Base-by-base conservation (phyloP, 768 basidiomycete genomes). In the Terana coerulea region DNA sequence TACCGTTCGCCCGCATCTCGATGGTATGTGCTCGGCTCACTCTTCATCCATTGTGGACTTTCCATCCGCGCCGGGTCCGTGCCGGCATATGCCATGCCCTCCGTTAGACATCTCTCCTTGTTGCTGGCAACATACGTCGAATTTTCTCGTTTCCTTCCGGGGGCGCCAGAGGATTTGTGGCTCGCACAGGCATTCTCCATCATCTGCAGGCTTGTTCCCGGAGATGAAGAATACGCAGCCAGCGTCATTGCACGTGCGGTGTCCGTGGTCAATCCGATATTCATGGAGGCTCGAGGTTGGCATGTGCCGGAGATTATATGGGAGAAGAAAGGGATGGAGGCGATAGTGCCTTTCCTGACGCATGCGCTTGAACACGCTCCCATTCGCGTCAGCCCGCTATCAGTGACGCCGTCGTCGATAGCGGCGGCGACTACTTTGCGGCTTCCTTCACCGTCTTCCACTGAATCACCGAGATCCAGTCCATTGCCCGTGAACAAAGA, bases 191-290 rank as follows among this genome's bases (percentile, higher is more conserved):
- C 81, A 2, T 75, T 85, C 29, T 68, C 78, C 0, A 75, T 88
- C 40, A 58, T 88, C 0, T 57, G 68, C 12, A 69, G 76, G 29
- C 70, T 86, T 21, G 69, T 83, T 11, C 88, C 86, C 0, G 91
- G 92, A 5, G 88, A 95, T 56, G 93, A 95, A 62, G 78, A 78
- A 1, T 61, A 69, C 30, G 84, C 79, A 0, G 57, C 71, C 21
- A 64, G 62, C 21, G 68, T 80, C 48, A 52, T 82, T 21, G 65
- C 69, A 17, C 69, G 73, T n/a, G 47, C 80, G 11, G 39, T 67
- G 10, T 59, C 56, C 25, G 48, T 72, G 0, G 45, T 82, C 39
- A 75, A 68, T 3, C 57, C 63, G 5, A 67, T 69, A n/a, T 80
- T 77, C 73, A 60, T 76, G 53, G 47, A 56, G 19, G 53, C 64